These are phyloP conservation scores for Nyssa sinensis DNA, from an alignment of 148 eudicot species.

Conservation along the genomic window DNA sequence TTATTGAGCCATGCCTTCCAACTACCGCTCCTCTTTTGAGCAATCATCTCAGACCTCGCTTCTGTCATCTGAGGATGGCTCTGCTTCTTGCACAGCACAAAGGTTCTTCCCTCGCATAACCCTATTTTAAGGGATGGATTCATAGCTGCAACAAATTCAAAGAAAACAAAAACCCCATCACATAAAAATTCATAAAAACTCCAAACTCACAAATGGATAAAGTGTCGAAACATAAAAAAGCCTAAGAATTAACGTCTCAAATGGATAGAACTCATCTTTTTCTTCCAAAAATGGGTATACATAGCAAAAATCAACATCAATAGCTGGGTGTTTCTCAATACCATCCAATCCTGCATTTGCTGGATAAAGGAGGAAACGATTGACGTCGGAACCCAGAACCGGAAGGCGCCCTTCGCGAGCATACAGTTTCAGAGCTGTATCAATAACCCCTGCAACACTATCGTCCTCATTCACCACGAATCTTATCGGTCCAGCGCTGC, in stretches of 20 bases:
- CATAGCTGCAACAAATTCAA: conserved; percentile 24
- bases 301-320: background rate
- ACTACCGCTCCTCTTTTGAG: conserved; percentile 15
- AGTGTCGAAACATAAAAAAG: background rate
- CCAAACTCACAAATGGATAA: conserved; percentile 8
- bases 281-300: too few species aligned
- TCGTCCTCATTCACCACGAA: conserved; percentile 66
- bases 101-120: conserved; percentile 49
- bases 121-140: conserved; percentile 49
- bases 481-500: conserved; percentile 67
- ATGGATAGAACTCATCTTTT: too few species aligned
- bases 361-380: conserved; percentile 48
- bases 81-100: conserved; percentile 53
- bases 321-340: conserved; percentile 8
- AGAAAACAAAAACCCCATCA: too few species aligned
- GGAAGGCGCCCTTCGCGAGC: conserved; percentile 77
- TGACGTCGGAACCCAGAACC: conserved; percentile 50
- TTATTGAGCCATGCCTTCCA: conserved; percentile 59
- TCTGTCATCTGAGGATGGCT: conserved; percentile 27
- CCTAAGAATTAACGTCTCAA: too few species aligned
- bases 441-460: conserved; percentile 39
- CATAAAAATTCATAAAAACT: conserved; percentile 1
- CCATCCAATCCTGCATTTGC: conserved; percentile 54
- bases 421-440: conserved; percentile 54
- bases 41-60: conserved; percentile 24